Conservation (phyloP, 1,139 yeast species). For the Yamadazyma atmosphaerica region DNA sequence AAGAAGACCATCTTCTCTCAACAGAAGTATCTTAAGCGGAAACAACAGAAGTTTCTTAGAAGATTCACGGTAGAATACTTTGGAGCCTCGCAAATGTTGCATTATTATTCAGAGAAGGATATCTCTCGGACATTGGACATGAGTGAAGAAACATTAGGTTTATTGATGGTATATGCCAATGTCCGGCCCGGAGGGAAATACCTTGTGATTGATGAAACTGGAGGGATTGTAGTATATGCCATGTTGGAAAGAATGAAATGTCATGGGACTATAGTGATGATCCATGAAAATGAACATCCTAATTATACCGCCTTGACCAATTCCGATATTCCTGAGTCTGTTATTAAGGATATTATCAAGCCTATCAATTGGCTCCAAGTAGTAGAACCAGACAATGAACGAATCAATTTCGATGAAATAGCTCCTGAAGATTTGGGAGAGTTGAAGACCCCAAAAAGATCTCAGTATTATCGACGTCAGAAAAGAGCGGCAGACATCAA, state of each 20-base stretch:
- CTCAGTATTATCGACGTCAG: constrained; percentile 67
- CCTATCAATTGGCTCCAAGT: constrained; percentile 79
- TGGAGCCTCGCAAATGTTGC: constrained; percentile 73
- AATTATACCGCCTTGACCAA: constrained; percentile 70
- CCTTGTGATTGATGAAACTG: constrained; percentile 85
- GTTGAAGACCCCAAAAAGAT: constrained; percentile 59
- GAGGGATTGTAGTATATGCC: constrained; percentile 80
- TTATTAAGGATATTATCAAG: constrained; percentile 56
- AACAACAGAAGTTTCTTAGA: constrained; percentile 86
- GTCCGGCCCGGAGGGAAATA: constrained; percentile 88
- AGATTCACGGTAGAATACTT: constrained; percentile 80
- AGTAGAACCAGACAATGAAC: constrained; percentile 70
- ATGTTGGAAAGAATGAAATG: constrained; percentile 90
- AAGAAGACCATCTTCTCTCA: constrained; percentile 89
- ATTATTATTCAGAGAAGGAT: constrained; percentile 74
- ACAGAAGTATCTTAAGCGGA: constrained; percentile 86
- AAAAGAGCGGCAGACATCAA: constrained; percentile 59
- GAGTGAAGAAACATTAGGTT: constrained; percentile 80
- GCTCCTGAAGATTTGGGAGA: constrained; percentile 53
- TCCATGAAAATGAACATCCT: constrained; percentile 93
- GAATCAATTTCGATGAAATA: constrained; percentile 50
- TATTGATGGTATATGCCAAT: constrained; percentile 74
- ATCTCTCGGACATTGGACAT: constrained; percentile 71
- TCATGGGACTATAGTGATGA: constrained; percentile 69
- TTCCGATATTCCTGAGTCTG: constrained; percentile 59